These are phyloP conservation scores for Pichia insulana DNA, from an alignment of 805 yeast genomes.

Conservation along the genomic window DNA sequence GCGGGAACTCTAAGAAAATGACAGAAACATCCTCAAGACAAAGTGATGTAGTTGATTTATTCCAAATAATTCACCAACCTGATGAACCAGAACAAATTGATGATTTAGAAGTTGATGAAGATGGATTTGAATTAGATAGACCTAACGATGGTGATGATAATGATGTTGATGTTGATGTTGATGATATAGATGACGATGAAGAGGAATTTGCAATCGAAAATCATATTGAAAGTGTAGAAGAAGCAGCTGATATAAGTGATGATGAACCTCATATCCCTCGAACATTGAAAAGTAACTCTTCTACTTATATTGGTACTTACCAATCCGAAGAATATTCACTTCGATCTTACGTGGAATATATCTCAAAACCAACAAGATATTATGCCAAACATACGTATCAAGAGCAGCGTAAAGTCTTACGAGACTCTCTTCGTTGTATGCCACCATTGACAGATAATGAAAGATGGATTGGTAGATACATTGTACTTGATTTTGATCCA, in stretches of 20 bases:
- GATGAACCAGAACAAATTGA: neutral
- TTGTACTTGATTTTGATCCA: conserved; percentile 19
- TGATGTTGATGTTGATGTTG: conserved; percentile 3
- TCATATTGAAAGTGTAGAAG: neutral
- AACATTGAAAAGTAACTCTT: no score
- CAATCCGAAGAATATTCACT: neutral
- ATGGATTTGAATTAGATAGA: conserved; percentile 28
- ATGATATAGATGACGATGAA: conserved; percentile 6
- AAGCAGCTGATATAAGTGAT: conserved; percentile 1
- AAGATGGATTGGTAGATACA: conserved; percentile 26
- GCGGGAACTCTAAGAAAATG: no score
- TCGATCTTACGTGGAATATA: conserved; percentile 8
- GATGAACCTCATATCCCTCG: neutral
- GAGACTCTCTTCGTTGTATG: conserved; percentile 30
- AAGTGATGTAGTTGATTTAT: neutral
- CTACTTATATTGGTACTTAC: neutral
- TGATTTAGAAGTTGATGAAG: conserved; percentile 7
- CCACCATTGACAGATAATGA: conserved; percentile 25
- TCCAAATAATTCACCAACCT: neutral
- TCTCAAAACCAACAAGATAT: conserved; percentile 5
- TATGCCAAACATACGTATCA: conserved; percentile 12
- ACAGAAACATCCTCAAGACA: no score
- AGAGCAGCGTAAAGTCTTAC: conserved; percentile 20
- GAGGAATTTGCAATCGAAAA: conserved; percentile 4
- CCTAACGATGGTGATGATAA: conserved; percentile 9